Percentiles rank a stretch among this genome's conserved stretches.
Evolutionary conservation across 176 grass and related monocot genomes (phyloP).

Genomic region (Rhynchospora breviuscula): DNA sequence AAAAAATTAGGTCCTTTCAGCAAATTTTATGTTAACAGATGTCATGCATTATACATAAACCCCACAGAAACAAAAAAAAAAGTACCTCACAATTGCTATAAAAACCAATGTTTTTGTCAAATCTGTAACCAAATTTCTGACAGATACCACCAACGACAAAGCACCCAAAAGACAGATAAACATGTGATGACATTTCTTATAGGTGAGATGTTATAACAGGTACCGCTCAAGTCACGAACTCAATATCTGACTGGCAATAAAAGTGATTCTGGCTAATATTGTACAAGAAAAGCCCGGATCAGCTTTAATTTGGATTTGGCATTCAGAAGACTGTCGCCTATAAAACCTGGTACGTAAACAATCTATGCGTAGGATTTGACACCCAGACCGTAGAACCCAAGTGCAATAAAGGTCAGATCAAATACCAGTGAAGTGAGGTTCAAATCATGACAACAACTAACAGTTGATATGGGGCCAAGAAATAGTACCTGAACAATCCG

Average conservation of each 20-base stretch:
- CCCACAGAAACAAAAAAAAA: not conserved
- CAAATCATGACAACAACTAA: not conserved
- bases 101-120: not conserved
- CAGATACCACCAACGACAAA: not conserved
- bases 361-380: not conserved
- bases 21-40: not conserved
- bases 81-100: not conserved
- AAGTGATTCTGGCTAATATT: not conserved
- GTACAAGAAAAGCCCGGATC: not conserved
- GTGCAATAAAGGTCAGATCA: not conserved
- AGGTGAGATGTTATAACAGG: not conserved
- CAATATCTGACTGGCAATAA: not conserved
- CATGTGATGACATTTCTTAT: not conserved
- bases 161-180: not conserved
- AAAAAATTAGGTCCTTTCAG: not conserved
- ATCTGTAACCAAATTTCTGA: not conserved
- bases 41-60: not conserved
- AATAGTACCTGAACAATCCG: conserved; percentile 65
- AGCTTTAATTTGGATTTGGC: not conserved
- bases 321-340: not conserved
- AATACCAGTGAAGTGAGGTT: not conserved
- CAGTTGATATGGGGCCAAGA: conserved; percentile 21
- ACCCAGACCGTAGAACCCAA: not conserved
- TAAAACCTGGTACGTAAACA: not conserved
- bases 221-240: not conserved